Conservation (phyloP, 1,139 yeast genomes). For the Candida neerlandica region DNA sequence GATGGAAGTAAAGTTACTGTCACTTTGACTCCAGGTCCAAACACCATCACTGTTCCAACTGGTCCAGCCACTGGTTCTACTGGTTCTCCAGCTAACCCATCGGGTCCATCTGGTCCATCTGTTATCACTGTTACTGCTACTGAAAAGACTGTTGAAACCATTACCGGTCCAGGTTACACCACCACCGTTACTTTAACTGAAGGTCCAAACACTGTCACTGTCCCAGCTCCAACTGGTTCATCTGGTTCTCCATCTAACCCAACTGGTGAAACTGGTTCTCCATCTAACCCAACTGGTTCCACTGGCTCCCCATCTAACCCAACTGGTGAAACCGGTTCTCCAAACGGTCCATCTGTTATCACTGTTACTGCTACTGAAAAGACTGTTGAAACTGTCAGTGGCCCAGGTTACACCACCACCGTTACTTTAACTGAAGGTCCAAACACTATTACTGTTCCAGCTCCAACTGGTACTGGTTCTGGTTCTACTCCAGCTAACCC, state of each 20-base stretch:
- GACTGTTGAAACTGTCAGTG: background rate
- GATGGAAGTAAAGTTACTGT: background rate
- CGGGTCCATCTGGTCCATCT: slow-evolving; percentile 1
- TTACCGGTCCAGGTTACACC: slow-evolving; percentile 5
- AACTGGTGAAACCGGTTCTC: background rate
- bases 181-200: background rate
- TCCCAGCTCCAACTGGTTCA: background rate
- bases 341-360: background rate
- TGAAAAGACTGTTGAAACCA: background rate
- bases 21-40: slow-evolving; percentile 1
- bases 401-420: slow-evolving; percentile 5
- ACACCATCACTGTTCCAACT: slow-evolving; percentile 3
- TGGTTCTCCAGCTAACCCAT: too few relatives aligned
- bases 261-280: background rate
- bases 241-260: background rate
- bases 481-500: background rate
- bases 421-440: slow-evolving; percentile 1
- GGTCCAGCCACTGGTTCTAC: background rate
- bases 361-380: background rate
- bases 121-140: slow-evolving; percentile 1
- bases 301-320: background rate
- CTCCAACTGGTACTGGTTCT: slow-evolving; percentile 1
- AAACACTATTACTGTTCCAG: background rate
- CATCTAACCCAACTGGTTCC: slow-evolving; percentile 1
- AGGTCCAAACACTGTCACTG: background rate